Evolutionary conservation across 78 protist genomes (phyloP).

Genomic region (Thecamonas trahens): DNA sequence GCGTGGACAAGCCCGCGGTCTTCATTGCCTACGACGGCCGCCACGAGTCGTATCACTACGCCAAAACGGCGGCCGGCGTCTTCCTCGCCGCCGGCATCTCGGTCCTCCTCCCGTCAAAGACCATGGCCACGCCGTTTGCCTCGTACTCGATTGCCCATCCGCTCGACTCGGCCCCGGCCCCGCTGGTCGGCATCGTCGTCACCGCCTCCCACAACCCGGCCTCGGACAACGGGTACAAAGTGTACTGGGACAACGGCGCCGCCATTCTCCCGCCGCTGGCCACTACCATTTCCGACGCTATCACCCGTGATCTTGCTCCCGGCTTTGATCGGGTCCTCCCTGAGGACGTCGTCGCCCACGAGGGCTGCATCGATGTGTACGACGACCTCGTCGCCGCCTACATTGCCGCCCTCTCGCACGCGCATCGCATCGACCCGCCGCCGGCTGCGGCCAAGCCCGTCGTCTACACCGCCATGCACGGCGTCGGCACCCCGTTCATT

Average conservation of each 20-base stretch:
- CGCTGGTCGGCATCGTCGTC: constrained; percentile 82
- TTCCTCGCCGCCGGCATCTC: constrained; percentile 41
- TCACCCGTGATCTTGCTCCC: constrained; percentile 26
- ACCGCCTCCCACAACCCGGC: constrained; percentile 95
- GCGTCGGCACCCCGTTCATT: constrained; percentile 85
- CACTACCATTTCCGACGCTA: constrained; percentile 23
- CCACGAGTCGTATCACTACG: constrained; percentile 64
- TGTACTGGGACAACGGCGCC: constrained; percentile 94
- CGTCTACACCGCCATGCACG: constrained; percentile 95
- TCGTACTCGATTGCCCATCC: background rate
- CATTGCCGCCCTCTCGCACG: background rate
- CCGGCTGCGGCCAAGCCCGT: background rate
- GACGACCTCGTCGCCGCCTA: background rate
- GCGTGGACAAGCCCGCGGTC: constrained; percentile 14
- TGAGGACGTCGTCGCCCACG: background rate
- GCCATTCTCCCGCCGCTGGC: constrained; percentile 73
- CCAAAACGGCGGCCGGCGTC: constrained; percentile 68
- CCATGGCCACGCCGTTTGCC: constrained; percentile 79
- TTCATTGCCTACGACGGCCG: constrained; percentile 86
- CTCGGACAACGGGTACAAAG: constrained; percentile 97
- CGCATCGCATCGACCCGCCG: background rate
- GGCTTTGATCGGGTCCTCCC: background rate
- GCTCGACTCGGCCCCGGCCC: background rate
- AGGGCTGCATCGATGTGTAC: constrained; percentile 7
- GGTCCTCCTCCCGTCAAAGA: constrained; percentile 41